These are phyloP conservation scores for Delonix regia DNA, from an alignment of 306 rosid species.

Conservation along the genomic window DNA sequence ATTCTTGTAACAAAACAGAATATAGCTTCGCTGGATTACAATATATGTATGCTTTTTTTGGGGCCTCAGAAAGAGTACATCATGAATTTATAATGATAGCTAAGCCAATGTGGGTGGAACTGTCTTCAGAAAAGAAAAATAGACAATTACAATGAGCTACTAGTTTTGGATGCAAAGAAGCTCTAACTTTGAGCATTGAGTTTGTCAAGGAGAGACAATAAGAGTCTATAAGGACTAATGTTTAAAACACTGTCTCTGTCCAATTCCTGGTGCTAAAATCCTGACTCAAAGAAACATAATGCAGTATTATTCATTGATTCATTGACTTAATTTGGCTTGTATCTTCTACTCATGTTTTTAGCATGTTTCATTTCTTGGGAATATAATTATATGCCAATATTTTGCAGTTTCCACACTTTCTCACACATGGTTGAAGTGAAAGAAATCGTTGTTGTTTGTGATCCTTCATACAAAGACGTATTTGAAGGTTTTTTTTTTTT, in stretches of 20 bases:
- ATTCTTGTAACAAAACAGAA: background rate
- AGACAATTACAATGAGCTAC: background rate
- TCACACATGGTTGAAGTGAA: slow-evolving; percentile 71
- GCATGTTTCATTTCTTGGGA: slow-evolving; percentile 9
- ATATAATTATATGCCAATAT: slow-evolving; percentile 25
- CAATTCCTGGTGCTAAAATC: slow-evolving; percentile 1
- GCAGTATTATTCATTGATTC: background rate
- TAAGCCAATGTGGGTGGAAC: background rate
- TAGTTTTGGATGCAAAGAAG: background rate
- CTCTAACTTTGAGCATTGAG: background rate
- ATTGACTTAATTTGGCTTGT: background rate
- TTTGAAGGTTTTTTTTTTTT: slow-evolving; percentile 60
- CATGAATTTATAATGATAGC: background rate
- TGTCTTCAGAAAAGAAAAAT: background rate
- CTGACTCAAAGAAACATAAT: background rate
- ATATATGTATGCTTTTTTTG: background rate
- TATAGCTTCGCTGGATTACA: background rate
- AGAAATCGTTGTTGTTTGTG: slow-evolving; percentile 90
- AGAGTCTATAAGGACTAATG: background rate
- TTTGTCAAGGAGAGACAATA: background rate
- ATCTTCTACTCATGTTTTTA: background rate
- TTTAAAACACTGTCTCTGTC: background rate
- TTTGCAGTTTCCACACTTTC: slow-evolving; percentile 82
- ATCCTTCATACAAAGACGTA: slow-evolving; percentile 86
- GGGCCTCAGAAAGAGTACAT: background rate